Percentiles rank a stretch among this genome's conserved stretches.
These are phyloP conservation scores for Persicaria tinctoria DNA, from an alignment of 148 eudicot species.

Conservation along the genomic window DNA sequence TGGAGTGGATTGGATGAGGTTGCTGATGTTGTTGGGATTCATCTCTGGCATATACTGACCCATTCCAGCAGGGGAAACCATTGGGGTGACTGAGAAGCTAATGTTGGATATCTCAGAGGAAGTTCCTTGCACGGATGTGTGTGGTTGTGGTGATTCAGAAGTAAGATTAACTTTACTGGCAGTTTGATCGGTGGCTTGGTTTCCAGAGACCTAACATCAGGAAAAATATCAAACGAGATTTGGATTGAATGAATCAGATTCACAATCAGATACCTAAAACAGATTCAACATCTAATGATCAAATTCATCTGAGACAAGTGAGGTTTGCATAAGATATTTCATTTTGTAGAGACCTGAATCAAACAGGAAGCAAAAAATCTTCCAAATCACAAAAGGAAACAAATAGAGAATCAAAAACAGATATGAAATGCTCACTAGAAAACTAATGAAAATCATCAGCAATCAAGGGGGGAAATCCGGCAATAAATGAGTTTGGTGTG, in stretches of 20 bases:
- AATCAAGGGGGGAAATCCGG: neutral
- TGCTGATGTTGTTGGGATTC: neutral
- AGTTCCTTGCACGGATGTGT: constrained; percentile 7
- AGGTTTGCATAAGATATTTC: neutral
- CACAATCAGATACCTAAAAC: no score
- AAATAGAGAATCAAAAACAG: neutral
- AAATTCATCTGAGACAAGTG: neutral
- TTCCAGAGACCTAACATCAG: constrained; percentile 8
- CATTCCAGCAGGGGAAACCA: neutral
- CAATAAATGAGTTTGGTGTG: neutral
- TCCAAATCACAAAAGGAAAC: neutral
- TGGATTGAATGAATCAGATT: neutral
- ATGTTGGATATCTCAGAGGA: constrained; percentile 6
- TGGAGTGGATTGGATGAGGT: constrained; percentile 1
- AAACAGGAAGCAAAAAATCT: neutral
- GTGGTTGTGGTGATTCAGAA: neutral
- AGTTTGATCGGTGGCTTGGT: neutral
- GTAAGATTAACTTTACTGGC: neutral
- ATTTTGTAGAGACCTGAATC: neutral
- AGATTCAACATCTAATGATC: no score
- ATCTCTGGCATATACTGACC: neutral
- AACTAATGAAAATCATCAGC: neutral
- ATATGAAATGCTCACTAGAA: neutral
- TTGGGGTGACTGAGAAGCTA: constrained; percentile 4
- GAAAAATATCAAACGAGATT: neutral